A percentile compares a stretch with the other conserved stretches of the same genome.
Evolutionary conservation across 1,284 basidiomycete genomes (phyloP).

Genomic region (Mrakiaceae sp.): DNA sequence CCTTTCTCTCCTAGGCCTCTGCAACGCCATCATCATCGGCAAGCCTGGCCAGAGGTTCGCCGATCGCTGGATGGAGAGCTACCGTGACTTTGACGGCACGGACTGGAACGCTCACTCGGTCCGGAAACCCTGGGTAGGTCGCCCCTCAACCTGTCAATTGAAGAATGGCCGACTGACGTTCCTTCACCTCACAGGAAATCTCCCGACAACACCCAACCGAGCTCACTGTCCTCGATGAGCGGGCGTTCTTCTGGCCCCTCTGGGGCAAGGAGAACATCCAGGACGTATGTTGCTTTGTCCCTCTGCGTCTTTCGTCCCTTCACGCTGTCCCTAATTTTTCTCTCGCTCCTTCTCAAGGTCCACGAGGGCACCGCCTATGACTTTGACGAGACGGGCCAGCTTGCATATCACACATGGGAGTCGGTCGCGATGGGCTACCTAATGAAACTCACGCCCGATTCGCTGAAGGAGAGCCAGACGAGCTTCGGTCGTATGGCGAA

Average conservation of each 20-base stretch:
- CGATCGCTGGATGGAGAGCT: slow-evolving; percentile 34
- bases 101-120: slow-evolving; percentile 38
- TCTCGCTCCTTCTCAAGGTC: neutral
- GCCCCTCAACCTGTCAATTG: too few species aligned
- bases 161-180: too few species aligned
- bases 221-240: slow-evolving; percentile 36
- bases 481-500: slow-evolving; percentile 23
- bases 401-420: slow-evolving; percentile 39
- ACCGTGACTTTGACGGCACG: slow-evolving; percentile 34
- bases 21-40: slow-evolving; percentile 41
- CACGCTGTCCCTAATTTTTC: neutral
- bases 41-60: slow-evolving; percentile 36
- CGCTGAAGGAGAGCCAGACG: slow-evolving; percentile 28
- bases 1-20: slow-evolving; percentile 21
- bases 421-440: slow-evolving; percentile 34
- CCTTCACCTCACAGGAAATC: too few species aligned
- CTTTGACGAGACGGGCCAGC: slow-evolving; percentile 30
- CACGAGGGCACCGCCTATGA: slow-evolving; percentile 29
- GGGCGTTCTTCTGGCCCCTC: slow-evolving; percentile 41
- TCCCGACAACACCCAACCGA: slow-evolving; percentile 21
- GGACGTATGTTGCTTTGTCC: slow-evolving; percentile 5
- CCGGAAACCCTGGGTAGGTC: slow-evolving; percentile 22
- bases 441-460: slow-evolving; percentile 26
- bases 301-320: neutral
- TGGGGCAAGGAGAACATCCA: slow-evolving; percentile 26